A percentile compares a stretch with the other conserved stretches of the same genome.
Conservation (phyloP, 257 asterid species). For the Nicotiana sylvestris region DNA sequence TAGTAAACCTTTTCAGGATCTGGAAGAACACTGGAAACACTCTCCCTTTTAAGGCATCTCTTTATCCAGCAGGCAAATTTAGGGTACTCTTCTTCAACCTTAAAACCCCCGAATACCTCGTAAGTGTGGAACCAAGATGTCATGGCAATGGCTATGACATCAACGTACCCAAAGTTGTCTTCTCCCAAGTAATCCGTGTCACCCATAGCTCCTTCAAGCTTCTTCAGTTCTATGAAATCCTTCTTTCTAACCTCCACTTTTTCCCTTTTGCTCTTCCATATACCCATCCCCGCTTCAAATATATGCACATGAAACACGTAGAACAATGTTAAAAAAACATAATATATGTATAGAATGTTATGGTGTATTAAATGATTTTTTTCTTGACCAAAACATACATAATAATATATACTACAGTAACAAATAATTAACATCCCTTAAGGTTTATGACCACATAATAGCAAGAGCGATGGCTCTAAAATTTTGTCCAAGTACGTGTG, state of each 20-base stretch:
- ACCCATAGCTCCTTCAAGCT: slow-evolving; percentile 65
- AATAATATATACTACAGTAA: too few relatives aligned
- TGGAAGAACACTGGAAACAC: slow-evolving; percentile 45
- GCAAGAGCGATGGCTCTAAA: too few relatives aligned
- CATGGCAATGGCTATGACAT: slow-evolving; percentile 38
- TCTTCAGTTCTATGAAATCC: slow-evolving; percentile 61
- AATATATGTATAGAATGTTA: background rate
- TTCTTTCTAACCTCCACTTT: slow-evolving; percentile 49
- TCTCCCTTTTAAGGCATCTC: slow-evolving; percentile 52
- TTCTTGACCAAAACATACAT: too few relatives aligned
- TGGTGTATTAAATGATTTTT: too few relatives aligned
- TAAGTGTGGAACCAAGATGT: slow-evolving; percentile 59
- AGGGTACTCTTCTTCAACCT: slow-evolving; percentile 54
- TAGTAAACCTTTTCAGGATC: slow-evolving; percentile 41
- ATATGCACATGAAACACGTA: slow-evolving; percentile 29
- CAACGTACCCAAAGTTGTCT: slow-evolving; percentile 54
- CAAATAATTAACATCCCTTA: too few relatives aligned
- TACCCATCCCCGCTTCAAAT: slow-evolving; percentile 34
- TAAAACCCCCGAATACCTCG: slow-evolving; percentile 60
- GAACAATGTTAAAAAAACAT: background rate
- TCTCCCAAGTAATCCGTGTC: slow-evolving; percentile 58
- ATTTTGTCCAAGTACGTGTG: too few relatives aligned
- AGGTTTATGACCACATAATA: too few relatives aligned
- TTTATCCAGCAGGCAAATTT: slow-evolving; percentile 53
- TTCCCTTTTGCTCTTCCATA: slow-evolving; percentile 59